A percentile compares a stretch with the other conserved stretches of the same genome.
Evolutionary conservation across 805 yeast species (phyloP).

Genomic region (Hanseniaspora valbyensis): DNA sequence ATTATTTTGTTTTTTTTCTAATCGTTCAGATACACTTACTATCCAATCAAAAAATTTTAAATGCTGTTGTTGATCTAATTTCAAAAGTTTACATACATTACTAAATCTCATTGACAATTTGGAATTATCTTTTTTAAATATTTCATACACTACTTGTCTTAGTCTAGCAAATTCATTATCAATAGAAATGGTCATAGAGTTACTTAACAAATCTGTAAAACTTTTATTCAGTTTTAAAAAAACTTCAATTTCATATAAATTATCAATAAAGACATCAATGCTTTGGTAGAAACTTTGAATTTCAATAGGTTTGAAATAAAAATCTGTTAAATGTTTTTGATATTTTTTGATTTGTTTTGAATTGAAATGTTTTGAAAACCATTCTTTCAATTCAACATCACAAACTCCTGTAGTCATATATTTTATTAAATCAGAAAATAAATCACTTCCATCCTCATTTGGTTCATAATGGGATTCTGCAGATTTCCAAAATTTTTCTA

Average conservation of each 20-base stretch:
- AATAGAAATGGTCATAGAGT: background rate
- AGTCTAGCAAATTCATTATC: background rate
- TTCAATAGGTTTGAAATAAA: slow-evolving; percentile 33
- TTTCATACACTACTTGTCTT: background rate
- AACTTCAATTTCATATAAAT: background rate
- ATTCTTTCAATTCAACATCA: slow-evolving; percentile 35
- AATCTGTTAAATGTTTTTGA: slow-evolving; percentile 38
- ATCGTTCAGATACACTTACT: background rate
- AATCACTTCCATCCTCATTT: background rate
- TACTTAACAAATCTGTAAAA: background rate
- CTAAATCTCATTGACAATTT: background rate
- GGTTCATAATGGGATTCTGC: background rate
- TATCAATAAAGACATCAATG: background rate
- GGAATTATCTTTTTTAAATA: background rate
- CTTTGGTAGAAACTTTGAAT: background rate
- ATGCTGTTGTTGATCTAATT: background rate
- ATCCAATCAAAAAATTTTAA: slow-evolving; percentile 3
- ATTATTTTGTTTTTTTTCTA: background rate
- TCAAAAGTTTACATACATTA: background rate
- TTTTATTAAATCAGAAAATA: slow-evolving; percentile 29
- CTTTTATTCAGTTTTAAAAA: background rate
- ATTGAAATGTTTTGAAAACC: slow-evolving; percentile 55
- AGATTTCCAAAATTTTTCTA: background rate
- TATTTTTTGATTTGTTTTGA: slow-evolving; percentile 54
- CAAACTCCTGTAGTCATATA: slow-evolving; percentile 21